Conservation (phyloP, 192 early-diverging fungal genomes). For the Podila horticola region DNA sequence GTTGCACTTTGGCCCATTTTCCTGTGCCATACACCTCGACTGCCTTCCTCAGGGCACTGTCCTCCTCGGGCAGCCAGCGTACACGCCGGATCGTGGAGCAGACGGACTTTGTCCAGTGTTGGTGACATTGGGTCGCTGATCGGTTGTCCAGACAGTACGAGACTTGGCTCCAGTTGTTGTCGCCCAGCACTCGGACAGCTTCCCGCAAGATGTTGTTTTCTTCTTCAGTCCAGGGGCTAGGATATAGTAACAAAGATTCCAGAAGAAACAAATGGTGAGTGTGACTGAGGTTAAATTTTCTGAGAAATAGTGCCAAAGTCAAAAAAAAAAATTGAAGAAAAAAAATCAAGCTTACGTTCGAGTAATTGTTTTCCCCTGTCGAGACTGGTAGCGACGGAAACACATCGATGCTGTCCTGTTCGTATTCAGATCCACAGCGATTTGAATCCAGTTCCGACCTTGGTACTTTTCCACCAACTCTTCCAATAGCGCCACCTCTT, state of each 20-base stretch:
- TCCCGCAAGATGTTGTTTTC: conserved; percentile 71
- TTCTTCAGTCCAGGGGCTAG: conserved; percentile 72
- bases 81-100: conserved; percentile 73
- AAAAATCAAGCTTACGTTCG: conserved; percentile 11
- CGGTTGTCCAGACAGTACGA: conserved; percentile 71
- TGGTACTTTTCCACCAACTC: conserved; percentile 56
- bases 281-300: not conserved
- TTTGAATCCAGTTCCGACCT: conserved; percentile 71
- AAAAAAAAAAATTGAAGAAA: not conserved
- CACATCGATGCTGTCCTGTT: conserved; percentile 80
- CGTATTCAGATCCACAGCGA: conserved; percentile 69
- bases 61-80: conserved; percentile 75
- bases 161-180: conserved; percentile 78
- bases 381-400: conserved; percentile 73
- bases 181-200: conserved; percentile 74
- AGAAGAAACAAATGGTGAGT: not conserved
- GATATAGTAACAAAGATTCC: conserved; percentile 8
- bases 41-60: conserved; percentile 69
- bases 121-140: conserved; percentile 76
- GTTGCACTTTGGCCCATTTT: conserved; percentile 77
- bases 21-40: conserved; percentile 72
- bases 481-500: conserved; percentile 62
- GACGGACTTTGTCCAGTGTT: conserved; percentile 78
- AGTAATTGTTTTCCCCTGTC: conserved; percentile 34
- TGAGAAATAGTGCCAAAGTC: not conserved